These are phyloP conservation scores for Lactarius evosmus DNA, from an alignment of 768 basidiomycete species.

Conservation along the genomic window DNA sequence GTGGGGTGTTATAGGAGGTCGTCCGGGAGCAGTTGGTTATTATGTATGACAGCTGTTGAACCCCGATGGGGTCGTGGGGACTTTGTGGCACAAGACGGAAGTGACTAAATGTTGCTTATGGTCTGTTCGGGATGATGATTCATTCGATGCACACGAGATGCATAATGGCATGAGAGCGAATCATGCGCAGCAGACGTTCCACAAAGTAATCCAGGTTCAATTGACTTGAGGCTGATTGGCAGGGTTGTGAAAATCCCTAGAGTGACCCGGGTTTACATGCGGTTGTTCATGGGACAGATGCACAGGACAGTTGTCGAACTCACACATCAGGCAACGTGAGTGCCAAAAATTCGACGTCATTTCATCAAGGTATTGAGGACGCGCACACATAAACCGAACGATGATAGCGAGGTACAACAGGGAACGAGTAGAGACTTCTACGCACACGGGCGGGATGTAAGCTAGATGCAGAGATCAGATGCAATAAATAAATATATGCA, in stretches of 20 bases:
- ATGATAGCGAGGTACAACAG: constrained; percentile 13
- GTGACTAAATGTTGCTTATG: neutral
- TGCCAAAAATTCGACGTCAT: neutral
- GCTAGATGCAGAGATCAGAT: constrained; percentile 1
- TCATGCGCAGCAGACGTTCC: neutral
- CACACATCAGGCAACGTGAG: neutral
- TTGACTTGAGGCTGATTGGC: no score
- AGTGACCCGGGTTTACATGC: neutral
- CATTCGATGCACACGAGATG: no score
- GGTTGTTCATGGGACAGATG: neutral
- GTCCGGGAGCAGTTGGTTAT: neutral
- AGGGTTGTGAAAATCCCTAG: no score
- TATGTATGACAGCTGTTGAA: neutral
- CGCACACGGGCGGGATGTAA: constrained; percentile 5
- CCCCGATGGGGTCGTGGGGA: no score
- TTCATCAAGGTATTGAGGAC: neutral
- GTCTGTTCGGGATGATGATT: neutral
- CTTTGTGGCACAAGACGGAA: no score
- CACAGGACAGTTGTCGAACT: neutral
- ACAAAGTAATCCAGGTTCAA: no score
- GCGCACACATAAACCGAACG: neutral
- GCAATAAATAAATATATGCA: constrained; percentile 18
- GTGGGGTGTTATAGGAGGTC: neutral
- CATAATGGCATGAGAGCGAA: neutral
- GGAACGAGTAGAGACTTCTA: neutral